Conservation (phyloP, 257 asterid genomes). For the Marsdenia floribunda region DNA sequence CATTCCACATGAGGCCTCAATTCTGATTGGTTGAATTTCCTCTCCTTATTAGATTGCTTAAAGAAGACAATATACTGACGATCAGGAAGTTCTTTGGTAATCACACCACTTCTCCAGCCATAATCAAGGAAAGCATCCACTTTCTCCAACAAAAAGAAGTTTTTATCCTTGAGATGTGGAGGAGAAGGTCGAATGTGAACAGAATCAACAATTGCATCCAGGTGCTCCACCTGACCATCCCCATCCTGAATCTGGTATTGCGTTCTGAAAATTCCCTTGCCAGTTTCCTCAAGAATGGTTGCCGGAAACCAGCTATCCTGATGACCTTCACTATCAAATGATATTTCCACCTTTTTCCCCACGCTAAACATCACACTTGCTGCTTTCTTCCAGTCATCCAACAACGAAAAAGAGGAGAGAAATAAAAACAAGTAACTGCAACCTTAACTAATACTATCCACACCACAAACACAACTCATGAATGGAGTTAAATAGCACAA, state of each 20-base stretch:
- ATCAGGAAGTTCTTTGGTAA: slow-evolving; percentile 48
- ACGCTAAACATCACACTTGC: slow-evolving; percentile 51
- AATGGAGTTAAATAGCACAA: not conserved
- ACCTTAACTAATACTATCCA: not conserved
- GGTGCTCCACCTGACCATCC: slow-evolving; percentile 12
- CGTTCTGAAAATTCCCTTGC: slow-evolving; percentile 41
- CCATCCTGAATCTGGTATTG: slow-evolving; percentile 21
- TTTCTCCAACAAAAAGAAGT: slow-evolving; percentile 48
- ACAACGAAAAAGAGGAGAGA: slow-evolving; percentile 16
- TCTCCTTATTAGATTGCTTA: slow-evolving; percentile 32
- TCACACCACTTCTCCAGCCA: slow-evolving; percentile 66
- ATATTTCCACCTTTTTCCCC: slow-evolving; percentile 65
- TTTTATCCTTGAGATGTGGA: slow-evolving; percentile 47
- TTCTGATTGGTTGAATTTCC: slow-evolving; percentile 35
- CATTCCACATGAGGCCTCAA: slow-evolving; percentile 78
- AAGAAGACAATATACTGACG: slow-evolving; percentile 43
- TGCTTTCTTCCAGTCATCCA: slow-evolving; percentile 41
- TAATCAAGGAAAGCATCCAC: slow-evolving; percentile 57
- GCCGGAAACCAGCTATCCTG: slow-evolving; percentile 65
- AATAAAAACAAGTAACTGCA: not conserved
- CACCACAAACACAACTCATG: not conserved
- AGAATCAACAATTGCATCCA: slow-evolving; percentile 34
- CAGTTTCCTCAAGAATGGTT: slow-evolving; percentile 31
- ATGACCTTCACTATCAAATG: slow-evolving; percentile 37
- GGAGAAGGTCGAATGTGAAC: slow-evolving; percentile 68